phyloP scores from a whole-genome alignment of 129 eudicot genomes.

The Saposhnikovia divaricata region DNA sequence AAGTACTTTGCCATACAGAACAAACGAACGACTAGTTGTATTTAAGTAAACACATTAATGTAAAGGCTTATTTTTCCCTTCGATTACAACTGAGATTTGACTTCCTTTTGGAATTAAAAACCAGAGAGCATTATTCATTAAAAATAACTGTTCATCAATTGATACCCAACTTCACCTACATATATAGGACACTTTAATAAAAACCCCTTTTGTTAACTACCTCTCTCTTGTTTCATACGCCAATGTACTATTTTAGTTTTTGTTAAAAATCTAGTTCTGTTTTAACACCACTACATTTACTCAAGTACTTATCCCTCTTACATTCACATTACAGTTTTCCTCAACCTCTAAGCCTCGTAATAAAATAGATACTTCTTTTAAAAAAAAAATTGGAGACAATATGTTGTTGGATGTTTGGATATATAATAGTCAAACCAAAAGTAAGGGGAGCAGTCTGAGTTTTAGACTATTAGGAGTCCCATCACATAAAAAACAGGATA shows the following conservation, averaged over 20 bases:
- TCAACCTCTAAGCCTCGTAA: not conserved
- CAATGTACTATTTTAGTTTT: no score
- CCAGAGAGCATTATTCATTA: not conserved
- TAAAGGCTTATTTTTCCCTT: not conserved
- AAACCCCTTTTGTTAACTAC: no score
- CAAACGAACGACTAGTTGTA: not conserved
- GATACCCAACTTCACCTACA: not conserved
- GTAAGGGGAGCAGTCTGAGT: not conserved
- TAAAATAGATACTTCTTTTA: not conserved
- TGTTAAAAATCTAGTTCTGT: no score
- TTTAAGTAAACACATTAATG: not conserved
- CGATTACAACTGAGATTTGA: no score
- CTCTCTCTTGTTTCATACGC: no score
- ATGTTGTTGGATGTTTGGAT: not conserved
- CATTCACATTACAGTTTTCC: not conserved
- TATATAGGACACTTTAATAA: no score
- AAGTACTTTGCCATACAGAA: no score
- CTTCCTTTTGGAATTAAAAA: not conserved
- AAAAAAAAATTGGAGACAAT: not conserved
- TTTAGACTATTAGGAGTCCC: not conserved
- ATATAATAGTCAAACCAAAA: not conserved
- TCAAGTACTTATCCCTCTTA: not conserved
- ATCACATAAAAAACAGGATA: not conserved
- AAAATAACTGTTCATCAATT: not conserved
- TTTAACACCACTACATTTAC: not conserved